These are phyloP conservation scores for Pyrenophora graminea DNA, from an alignment of 2,329 filamentous ascomycete genomes.

Conservation along the genomic window DNA sequence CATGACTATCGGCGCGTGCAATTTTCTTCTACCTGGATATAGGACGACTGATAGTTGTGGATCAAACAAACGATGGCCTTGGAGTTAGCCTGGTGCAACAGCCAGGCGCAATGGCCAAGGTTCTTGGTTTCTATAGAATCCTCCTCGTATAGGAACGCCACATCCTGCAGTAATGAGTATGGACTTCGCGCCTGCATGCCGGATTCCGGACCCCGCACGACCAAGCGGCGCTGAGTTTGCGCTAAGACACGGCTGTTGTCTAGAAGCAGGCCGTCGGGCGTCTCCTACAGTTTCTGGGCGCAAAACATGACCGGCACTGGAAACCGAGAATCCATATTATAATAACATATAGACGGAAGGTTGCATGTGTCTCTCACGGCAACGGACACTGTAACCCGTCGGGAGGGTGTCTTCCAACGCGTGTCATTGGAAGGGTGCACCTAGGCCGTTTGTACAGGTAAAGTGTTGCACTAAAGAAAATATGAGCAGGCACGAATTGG, in stretches of 20 bases:
- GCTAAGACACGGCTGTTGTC: constrained; percentile 1
- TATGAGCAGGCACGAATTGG: constrained; percentile 1
- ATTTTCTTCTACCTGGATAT: no score
- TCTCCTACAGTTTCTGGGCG: constrained; percentile 4
- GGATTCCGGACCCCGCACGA: constrained; percentile 3
- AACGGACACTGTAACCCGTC: neutral
- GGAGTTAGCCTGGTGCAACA: neutral
- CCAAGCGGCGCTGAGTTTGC: constrained; percentile 2
- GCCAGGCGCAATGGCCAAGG: no score
- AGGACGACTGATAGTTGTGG: no score
- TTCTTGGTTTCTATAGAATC: neutral
- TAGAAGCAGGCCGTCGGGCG: neutral
- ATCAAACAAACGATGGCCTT: constrained; percentile 14
- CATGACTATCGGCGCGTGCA: no score
- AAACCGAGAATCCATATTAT: neutral
- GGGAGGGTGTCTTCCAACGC: neutral
- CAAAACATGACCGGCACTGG: constrained; percentile 1
- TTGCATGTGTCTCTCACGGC: constrained; percentile 7
- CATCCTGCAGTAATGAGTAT: constrained; percentile 2
- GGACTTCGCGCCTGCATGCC: constrained; percentile 12
- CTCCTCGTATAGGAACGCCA: constrained; percentile 3
- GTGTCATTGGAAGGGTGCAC: neutral
- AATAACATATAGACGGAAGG: constrained; percentile 6
- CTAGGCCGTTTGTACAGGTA: neutral
- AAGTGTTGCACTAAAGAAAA: neutral